These are phyloP conservation scores for Excoecaria cochinchinensis DNA, from an alignment of 345 rosid genomes.

Conservation along the genomic window DNA sequence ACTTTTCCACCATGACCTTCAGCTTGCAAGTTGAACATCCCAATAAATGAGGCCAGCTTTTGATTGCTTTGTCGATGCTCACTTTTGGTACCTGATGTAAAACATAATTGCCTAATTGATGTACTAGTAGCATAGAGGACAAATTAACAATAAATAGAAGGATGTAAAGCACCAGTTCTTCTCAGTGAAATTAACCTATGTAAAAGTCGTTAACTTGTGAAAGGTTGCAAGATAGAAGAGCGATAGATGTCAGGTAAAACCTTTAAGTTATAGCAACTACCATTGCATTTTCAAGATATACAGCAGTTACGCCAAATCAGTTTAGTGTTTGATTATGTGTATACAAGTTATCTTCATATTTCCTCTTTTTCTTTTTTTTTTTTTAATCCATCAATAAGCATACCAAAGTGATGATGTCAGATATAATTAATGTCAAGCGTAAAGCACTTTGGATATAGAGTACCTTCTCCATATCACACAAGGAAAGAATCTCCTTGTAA, in stretches of 20 bases:
- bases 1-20: conserved; percentile 53
- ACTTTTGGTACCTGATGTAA: conserved; percentile 54
- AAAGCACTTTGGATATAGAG: neutral
- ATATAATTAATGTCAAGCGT: neutral
- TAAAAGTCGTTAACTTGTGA: neutral
- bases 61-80: conserved; percentile 55
- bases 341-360: neutral
- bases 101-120: neutral
- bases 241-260: too few relatives aligned
- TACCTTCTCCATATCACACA: conserved; percentile 67
- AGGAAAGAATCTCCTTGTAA: conserved; percentile 43
- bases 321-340: neutral
- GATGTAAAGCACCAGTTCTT: neutral
- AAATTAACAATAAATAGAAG: neutral
- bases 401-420: neutral
- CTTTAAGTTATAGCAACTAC: neutral
- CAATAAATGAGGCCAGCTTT: conserved; percentile 73
- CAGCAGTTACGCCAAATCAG: neutral
- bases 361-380: too few relatives aligned
- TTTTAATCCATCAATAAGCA: neutral
- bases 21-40: conserved; percentile 75
- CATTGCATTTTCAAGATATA: too few relatives aligned
- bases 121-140: neutral
- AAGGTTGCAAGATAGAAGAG: too few relatives aligned
- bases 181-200: neutral